Evolutionary conservation across 108 stramenopile genomes (phyloP).

Genomic region (Skeletonema potamos): DNA sequence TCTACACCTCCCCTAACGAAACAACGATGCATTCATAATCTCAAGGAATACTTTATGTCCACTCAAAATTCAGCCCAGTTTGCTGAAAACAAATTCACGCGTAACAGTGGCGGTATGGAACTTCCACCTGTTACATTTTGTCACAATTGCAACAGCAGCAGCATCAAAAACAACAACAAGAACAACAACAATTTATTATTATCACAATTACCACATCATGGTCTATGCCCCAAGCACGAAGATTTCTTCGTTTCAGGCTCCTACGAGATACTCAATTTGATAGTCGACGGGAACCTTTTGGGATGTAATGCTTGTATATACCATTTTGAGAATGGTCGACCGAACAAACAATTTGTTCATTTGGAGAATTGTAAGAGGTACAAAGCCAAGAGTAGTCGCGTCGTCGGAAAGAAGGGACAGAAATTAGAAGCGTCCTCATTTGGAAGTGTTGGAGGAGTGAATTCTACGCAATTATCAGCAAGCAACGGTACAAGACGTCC

Average conservation of each 20-base stretch:
- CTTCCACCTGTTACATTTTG: constrained; percentile 29
- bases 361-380: constrained; percentile 13
- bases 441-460: background rate
- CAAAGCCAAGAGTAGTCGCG: constrained; percentile 1
- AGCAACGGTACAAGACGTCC: background rate
- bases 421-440: background rate
- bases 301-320: constrained; percentile 30
- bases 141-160: constrained; percentile 11
- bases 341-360: constrained; percentile 32
- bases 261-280: constrained; percentile 39
- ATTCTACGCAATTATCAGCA: background rate
- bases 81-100: constrained; percentile 7
- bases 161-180: too few relatives aligned
- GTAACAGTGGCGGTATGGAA: background rate
- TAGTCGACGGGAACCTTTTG: constrained; percentile 30
- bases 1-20: background rate
- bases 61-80: constrained; percentile 33
- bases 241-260: constrained; percentile 43
- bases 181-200: background rate
- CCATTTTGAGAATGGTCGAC: constrained; percentile 38
- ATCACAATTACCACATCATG: constrained; percentile 31
- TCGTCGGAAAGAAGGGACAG: background rate
- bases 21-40: constrained; percentile 14
- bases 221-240: constrained; percentile 29
- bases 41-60: constrained; percentile 43